phyloP scores from a whole-genome alignment of 768 basidiomycete genomes.

The Sarcodon aspratus region DNA sequence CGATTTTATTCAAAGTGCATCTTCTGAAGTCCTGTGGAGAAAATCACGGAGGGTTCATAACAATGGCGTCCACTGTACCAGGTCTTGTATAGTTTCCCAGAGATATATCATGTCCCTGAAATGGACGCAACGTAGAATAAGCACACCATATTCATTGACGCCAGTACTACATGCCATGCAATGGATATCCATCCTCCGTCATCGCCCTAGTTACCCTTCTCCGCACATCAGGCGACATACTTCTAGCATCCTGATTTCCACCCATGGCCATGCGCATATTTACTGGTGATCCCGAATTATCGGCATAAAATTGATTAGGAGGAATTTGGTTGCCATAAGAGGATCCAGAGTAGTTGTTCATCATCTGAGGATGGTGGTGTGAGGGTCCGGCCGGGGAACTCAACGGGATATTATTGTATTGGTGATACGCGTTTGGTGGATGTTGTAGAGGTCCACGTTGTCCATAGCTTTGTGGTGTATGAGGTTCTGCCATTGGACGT shows the following conservation, averaged over 20 bases:
- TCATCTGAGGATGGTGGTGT: neutral
- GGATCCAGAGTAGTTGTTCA: neutral
- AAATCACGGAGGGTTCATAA: no score
- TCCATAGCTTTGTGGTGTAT: neutral
- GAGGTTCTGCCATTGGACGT: neutral
- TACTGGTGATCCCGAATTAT: conserved; percentile 1
- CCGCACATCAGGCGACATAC: neutral
- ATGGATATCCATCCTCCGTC: neutral
- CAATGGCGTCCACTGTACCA: no score
- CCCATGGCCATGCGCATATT: neutral
- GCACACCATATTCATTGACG: no score
- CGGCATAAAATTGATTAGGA: conserved; percentile 30
- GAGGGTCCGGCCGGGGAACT: neutral
- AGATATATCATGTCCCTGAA: no score
- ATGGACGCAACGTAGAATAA: no score
- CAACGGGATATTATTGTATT: conserved; percentile 7
- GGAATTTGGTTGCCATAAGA: conserved; percentile 13
- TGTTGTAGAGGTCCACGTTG: neutral
- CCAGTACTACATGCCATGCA: neutral
- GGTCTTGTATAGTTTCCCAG: no score
- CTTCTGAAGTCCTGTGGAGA: no score
- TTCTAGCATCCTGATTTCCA: neutral
- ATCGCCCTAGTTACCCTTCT: neutral
- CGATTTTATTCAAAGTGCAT: no score
- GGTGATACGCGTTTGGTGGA: conserved; percentile 6